These are phyloP conservation scores for Wickerhamiella kurtzmanii DNA, from an alignment of 805 yeast genomes.

Conservation along the genomic window DNA sequence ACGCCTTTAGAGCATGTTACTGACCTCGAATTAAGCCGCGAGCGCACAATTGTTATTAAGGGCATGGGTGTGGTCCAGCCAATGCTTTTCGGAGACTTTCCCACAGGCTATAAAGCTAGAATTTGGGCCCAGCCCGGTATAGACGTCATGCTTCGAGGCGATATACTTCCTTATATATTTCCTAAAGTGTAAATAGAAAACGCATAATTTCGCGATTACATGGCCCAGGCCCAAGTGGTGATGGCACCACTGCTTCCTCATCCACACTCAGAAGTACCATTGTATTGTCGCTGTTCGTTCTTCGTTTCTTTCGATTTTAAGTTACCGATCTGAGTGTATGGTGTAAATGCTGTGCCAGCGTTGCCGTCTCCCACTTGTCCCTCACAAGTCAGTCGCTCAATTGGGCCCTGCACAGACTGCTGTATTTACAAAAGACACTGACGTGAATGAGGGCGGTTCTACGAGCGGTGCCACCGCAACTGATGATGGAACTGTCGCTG, in stretches of 20 bases:
- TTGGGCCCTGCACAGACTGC: constrained; percentile 27
- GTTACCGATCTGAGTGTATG: background rate
- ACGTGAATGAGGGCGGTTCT: too few relatives aligned
- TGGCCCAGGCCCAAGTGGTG: too few relatives aligned
- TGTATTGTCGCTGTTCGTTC: too few relatives aligned
- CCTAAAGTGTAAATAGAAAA: background rate
- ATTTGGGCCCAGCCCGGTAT: constrained; percentile 20
- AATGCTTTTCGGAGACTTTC: constrained; percentile 22
- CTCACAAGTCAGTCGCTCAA: constrained; percentile 43
- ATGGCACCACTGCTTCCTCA: too few relatives aligned
- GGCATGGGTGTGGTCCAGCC: constrained; percentile 26
- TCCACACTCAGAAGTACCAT: too few relatives aligned
- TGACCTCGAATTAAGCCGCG: constrained; percentile 16
- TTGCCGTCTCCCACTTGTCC: constrained; percentile 43
- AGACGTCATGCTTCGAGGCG: constrained; percentile 18
- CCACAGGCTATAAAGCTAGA: constrained; percentile 15
- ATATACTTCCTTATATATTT: constrained; percentile 15
- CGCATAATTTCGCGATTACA: background rate
- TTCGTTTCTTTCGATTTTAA: too few relatives aligned
- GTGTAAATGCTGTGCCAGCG: constrained; percentile 37
- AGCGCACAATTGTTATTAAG: constrained; percentile 18
- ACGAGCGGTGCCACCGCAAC: constrained; percentile 11
- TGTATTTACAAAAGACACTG: constrained; percentile 2
- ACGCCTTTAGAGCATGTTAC: constrained; percentile 3
- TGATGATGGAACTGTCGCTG: constrained; percentile 13